phyloP scores from a whole-genome alignment of 2,329 filamentous ascomycete species.

The Beauveria asiatica region DNA sequence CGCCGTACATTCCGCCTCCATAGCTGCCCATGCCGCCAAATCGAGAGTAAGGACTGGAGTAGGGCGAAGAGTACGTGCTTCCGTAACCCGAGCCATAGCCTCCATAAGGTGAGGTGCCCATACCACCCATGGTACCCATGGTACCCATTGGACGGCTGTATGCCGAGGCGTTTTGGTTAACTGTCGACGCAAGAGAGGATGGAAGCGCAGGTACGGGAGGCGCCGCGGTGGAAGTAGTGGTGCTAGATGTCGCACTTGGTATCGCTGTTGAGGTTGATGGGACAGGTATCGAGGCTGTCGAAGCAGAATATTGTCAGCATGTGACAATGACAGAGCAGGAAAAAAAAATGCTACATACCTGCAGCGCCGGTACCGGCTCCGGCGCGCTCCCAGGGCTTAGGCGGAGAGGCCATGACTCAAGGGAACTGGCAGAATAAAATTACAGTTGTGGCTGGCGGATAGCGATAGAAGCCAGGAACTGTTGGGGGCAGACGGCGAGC shows the following conservation, averaged over 20 bases:
- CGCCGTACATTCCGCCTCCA: slow-evolving; percentile 29
- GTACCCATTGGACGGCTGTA: slow-evolving; percentile 51
- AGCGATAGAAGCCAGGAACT: background rate
- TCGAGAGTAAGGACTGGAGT: slow-evolving; percentile 22
- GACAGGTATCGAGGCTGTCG: slow-evolving; percentile 30
- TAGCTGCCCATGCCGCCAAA: slow-evolving; percentile 51
- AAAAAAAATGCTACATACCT: slow-evolving; percentile 21
- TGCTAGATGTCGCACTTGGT: slow-evolving; percentile 21
- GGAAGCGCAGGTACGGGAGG: slow-evolving; percentile 77
- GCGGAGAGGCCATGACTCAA: slow-evolving; percentile 63
- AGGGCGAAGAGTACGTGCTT: slow-evolving; percentile 22
- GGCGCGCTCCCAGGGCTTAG: slow-evolving; percentile 92
- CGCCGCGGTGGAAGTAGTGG: slow-evolving; percentile 35
- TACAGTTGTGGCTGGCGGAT: background rate
- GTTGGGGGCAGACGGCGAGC: background rate
- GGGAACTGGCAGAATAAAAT: background rate
- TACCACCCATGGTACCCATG: slow-evolving; percentile 33
- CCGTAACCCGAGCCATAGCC: slow-evolving; percentile 33
- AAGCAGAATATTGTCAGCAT: slow-evolving; percentile 18
- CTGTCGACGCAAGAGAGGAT: slow-evolving; percentile 64
- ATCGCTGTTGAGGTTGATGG: slow-evolving; percentile 33
- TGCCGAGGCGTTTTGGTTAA: slow-evolving; percentile 80
- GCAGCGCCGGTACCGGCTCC: slow-evolving; percentile 55
- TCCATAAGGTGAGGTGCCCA: slow-evolving; percentile 25
- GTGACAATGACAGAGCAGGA: slow-evolving; percentile 13